Evolutionary conservation across 257 asterid genomes (phyloP), one percentile per base, ranked within the genome.

Genomic region (Echium plantagineum): DNA sequence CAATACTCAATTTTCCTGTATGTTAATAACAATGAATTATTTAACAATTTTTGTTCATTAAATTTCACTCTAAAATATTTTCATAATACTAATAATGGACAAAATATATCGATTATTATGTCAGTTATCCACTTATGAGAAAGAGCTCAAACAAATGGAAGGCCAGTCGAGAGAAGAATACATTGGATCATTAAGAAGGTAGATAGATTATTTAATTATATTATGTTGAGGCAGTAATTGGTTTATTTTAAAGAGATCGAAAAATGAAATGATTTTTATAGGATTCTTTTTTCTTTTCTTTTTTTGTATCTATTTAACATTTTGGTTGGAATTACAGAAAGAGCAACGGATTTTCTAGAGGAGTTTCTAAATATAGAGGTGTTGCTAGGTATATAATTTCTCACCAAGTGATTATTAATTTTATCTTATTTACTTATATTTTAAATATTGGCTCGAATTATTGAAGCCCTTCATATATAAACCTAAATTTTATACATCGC

Each of bases 271-370:
- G 15, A 24, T 16, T 24, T n/a, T n/a, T n/a, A n/a, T n/a, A n/a
- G n/a, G n/a, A n/a, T n/a, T n/a, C n/a, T n/a, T n/a, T n/a, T n/a
- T n/a, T n/a, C n/a, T n/a, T n/a, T n/a, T n/a, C n/a, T n/a, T n/a
- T n/a, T n/a, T n/a, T n/a, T n/a, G n/a, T n/a, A n/a, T n/a, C n/a
- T n/a, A n/a, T n/a, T n/a, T n/a, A n/a, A 57, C 20, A 49, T 49
- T 49, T 49, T 49, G 32, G 15, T 49, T 49, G 20, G 54, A 71
- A 61, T 59, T 76, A 20, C 81, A 85, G 96, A 69, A 87, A 87
- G 62, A 87, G 96, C 80, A 83, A 89, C 75, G 96, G 96, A 1
- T 87, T 87, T 60, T 87, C 96, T 5, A 55, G 96, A 65, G 96
- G 96, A 65, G 96, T 85, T 28, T 87, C 96, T 20, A 87, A 87